Conservation (phyloP, 805 yeast genomes). For the Zygosaccharomyces gambellarensis region DNA sequence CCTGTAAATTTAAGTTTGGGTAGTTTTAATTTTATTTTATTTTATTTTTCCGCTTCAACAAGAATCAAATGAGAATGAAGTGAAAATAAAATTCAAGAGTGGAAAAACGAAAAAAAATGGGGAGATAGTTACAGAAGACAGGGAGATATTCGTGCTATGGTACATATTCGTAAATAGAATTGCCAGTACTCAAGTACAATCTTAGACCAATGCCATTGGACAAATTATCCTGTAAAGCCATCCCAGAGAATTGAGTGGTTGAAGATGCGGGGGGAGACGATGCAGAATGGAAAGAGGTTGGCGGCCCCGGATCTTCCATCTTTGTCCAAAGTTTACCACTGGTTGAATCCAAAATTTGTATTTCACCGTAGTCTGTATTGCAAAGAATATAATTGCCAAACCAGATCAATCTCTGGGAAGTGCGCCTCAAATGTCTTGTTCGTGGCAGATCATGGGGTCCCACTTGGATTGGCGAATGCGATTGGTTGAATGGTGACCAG, state of each 20-base stretch:
- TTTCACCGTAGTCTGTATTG: constrained; percentile 28
- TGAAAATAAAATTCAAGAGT: neutral
- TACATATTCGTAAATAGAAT: constrained; percentile 10
- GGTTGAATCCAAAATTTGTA: constrained; percentile 21
- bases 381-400: constrained; percentile 19
- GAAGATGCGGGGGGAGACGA: constrained; percentile 1
- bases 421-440: constrained; percentile 23
- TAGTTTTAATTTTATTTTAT: neutral
- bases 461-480: constrained; percentile 11
- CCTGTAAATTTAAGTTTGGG: neutral
- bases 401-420: constrained; percentile 24
- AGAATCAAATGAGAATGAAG: neutral
- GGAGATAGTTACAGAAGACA: neutral
- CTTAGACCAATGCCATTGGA: constrained; percentile 26
- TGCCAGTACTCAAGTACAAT: constrained; percentile 20
- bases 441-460: constrained; percentile 26
- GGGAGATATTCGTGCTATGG: neutral
- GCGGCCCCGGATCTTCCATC: constrained; percentile 17
- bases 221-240: constrained; percentile 24
- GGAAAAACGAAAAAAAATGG: neutral
- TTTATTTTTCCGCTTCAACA: neutral
- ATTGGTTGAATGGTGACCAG: constrained; percentile 45
- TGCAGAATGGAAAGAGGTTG: too few species aligned
- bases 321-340: constrained; percentile 25
- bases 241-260: constrained; percentile 19